Evolutionary conservation across 2,329 filamentous ascomycete species (phyloP).

Genomic region (Bipolaris sorokiniana): DNA sequence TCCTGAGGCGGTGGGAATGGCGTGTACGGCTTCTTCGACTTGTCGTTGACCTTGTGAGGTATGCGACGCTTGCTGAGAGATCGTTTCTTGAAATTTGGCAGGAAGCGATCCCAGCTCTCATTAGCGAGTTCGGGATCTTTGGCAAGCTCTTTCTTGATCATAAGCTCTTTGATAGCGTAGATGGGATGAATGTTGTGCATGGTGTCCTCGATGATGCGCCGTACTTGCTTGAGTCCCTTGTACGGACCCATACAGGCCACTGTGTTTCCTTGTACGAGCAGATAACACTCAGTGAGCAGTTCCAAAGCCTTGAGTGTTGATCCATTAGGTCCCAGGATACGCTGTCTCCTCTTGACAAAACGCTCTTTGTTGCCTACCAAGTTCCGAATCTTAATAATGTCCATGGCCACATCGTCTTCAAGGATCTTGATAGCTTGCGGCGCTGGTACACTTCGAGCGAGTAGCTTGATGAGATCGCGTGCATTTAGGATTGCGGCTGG

Average conservation of each 20-base stretch:
- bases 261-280: conserved; percentile 95
- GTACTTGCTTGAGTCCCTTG: conserved; percentile 91
- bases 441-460: conserved; percentile 83
- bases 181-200: conserved; percentile 93
- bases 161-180: conserved; percentile 93
- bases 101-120: conserved; percentile 94
- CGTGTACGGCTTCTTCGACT: conserved; percentile 92
- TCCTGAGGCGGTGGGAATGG: conserved; percentile 96
- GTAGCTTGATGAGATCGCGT: conserved; percentile 89
- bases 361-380: conserved; percentile 92
- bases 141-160: conserved; percentile 90
- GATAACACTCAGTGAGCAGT: conserved; percentile 83
- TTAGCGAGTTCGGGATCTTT: conserved; percentile 85
- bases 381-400: conserved; percentile 94
- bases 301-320: conserved; percentile 94
- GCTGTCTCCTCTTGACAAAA: conserved; percentile 92
- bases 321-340: conserved; percentile 89
- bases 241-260: conserved; percentile 90
- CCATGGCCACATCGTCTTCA: conserved; percentile 87
- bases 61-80: conserved; percentile 82
- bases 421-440: conserved; percentile 94
- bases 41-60: conserved; percentile 88
- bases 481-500: conserved; percentile 93
- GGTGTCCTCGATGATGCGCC: conserved; percentile 85
- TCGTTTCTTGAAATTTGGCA: conserved; percentile 96